Percentiles rank a stretch among this genome's conserved stretches.
Evolutionary conservation across 805 yeast species (phyloP).

Genomic region (Lachancea mirantina): DNA sequence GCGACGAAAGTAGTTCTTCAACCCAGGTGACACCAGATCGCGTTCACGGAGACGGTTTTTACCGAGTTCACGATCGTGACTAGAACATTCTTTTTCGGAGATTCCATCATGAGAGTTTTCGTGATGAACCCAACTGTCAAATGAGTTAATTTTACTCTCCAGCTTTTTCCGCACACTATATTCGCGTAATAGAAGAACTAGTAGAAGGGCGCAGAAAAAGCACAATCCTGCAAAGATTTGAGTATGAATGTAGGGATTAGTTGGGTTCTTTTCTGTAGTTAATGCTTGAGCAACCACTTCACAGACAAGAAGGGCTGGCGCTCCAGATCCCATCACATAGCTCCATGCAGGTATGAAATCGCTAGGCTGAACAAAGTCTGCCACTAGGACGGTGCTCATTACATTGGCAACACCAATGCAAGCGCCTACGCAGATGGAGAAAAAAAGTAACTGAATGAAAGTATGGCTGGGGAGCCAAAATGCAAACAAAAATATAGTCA

Average conservation of each 20-base stretch:
- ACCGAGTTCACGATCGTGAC: too few species aligned
- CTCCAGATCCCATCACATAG: constrained; percentile 28
- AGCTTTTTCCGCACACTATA: constrained; percentile 41
- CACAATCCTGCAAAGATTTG: constrained; percentile 54
- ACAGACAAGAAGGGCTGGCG: constrained; percentile 36
- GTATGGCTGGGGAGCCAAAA: constrained; percentile 45
- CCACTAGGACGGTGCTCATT: constrained; percentile 36
- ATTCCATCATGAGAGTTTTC: too few species aligned
- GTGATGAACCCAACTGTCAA: too few species aligned
- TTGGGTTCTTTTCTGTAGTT: constrained; percentile 21
- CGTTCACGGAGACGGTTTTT: too few species aligned
- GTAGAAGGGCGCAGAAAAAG: constrained; percentile 36
- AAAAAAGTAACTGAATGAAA: constrained; percentile 36
- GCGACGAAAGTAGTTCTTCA: constrained; percentile 20
- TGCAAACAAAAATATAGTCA: constrained; percentile 35
- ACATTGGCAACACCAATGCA: constrained; percentile 41
- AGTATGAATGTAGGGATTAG: constrained; percentile 47
- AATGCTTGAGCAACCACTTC: constrained; percentile 52
- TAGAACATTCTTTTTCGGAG: too few species aligned
- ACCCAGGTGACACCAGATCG: constrained; percentile 14
- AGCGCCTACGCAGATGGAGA: constrained; percentile 39
- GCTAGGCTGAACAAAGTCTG: constrained; percentile 35
- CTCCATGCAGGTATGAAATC: constrained; percentile 36
- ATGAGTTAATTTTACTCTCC: constrained; percentile 1
- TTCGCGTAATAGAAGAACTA: constrained; percentile 45